phyloP scores from a whole-genome alignment of 208 protist genomes.

The Crithidia brevicula region DNA sequence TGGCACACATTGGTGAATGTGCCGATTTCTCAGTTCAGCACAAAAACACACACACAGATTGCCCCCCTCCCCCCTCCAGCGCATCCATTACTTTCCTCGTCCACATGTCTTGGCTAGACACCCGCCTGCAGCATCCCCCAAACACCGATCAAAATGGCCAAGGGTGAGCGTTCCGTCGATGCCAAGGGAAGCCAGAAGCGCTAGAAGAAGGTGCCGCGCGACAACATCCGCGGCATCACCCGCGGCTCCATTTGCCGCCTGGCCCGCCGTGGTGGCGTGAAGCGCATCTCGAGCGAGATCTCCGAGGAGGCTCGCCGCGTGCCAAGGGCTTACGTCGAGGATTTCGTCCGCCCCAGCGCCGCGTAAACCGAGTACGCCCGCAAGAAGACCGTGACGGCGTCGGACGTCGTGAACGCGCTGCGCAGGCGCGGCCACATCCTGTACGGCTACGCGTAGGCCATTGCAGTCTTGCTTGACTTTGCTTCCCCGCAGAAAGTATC shows the following conservation, averaged over 20 bases:
- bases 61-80: too few species aligned
- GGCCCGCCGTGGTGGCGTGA: conserved; percentile 92
- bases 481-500: too few species aligned
- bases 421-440: conserved; percentile 89
- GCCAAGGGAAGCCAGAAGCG: conserved; percentile 81
- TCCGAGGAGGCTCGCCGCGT: conserved; percentile 78
- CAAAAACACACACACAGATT: too few species aligned
- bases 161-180: conserved; percentile 74
- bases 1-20: too few species aligned
- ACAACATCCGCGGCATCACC: conserved; percentile 89
- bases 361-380: conserved; percentile 87
- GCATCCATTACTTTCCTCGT: too few species aligned
- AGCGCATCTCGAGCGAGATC: conserved; percentile 83
- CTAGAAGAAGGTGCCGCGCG: conserved; percentile 87
- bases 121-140: too few species aligned
- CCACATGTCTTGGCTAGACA: too few species aligned
- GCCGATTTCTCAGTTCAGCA: too few species aligned
- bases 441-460: conserved; percentile 92
- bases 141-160: conserved; percentile 70
- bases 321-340: conserved; percentile 85
- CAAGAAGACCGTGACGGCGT: conserved; percentile 85
- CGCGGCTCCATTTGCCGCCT: conserved; percentile 89
- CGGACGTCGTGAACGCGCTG: conserved; percentile 89
- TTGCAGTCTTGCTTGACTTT: too few species aligned
- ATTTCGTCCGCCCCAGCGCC: conserved; percentile 80